A percentile compares a stretch with the other conserved stretches of the same genome.
Evolutionary conservation across 225 moss, liverwort and hornwort genomes (phyloP).

Genomic region (Polytrichum commune): DNA sequence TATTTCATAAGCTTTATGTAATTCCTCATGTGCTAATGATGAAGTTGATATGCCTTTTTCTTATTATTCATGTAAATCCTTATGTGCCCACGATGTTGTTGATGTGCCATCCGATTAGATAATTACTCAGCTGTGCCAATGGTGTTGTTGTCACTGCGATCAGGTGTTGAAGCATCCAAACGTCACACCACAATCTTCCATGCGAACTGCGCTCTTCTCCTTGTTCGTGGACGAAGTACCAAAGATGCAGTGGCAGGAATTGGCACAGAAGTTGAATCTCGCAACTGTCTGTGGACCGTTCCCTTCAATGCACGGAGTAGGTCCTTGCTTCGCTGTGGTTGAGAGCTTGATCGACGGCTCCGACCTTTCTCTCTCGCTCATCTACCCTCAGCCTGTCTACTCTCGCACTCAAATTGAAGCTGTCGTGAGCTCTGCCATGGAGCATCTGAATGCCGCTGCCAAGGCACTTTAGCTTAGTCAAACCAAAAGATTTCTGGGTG

Average conservation of each 20-base stretch:
- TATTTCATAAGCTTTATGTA: too few species aligned
- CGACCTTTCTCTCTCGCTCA: slow-evolving; percentile 53
- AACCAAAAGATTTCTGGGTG: too few species aligned
- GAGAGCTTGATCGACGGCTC: slow-evolving; percentile 59
- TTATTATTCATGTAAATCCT: too few species aligned
- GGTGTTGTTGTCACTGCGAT: too few species aligned
- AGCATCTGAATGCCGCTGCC: slow-evolving; percentile 34
- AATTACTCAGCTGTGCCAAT: background rate
- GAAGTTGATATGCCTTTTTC: too few species aligned
- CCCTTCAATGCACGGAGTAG: slow-evolving; percentile 86
- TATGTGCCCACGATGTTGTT: too few species aligned
- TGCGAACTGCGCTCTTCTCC: slow-evolving; percentile 69
- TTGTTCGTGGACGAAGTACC: slow-evolving; percentile 52
- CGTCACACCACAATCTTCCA: slow-evolving; percentile 67
- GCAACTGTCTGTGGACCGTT: slow-evolving; percentile 65
- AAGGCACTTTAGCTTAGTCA: too few species aligned
- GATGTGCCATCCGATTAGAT: too few species aligned
- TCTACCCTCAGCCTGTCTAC: slow-evolving; percentile 66
- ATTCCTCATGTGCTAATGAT: too few species aligned
- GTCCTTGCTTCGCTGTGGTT: slow-evolving; percentile 65
- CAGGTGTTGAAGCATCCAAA: slow-evolving; percentile 80
- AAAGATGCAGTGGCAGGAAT: slow-evolving; percentile 47
- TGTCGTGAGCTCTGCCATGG: slow-evolving; percentile 43
- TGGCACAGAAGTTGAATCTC: slow-evolving; percentile 50
- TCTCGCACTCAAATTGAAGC: slow-evolving; percentile 64